Conservation (phyloP, 495 filamentous ascomycete genomes). For the Penicillium manginii region DNA sequence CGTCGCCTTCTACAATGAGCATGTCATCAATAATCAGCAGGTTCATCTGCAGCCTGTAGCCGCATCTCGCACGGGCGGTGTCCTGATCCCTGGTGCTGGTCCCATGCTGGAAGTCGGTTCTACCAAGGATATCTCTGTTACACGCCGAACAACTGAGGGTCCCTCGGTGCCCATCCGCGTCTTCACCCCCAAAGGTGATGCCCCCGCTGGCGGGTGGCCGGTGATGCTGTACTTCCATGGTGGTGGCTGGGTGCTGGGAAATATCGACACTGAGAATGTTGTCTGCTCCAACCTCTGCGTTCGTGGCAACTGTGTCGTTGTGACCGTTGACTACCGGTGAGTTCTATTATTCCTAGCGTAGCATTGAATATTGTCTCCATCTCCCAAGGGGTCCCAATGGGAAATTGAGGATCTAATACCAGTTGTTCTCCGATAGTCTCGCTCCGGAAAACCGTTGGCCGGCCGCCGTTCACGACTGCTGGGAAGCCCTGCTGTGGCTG, state of each 20-base stretch:
- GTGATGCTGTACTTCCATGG: conserved; percentile 62
- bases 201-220: conserved; percentile 54
- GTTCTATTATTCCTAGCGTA: background rate
- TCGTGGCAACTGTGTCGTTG: conserved; percentile 53
- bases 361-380: too few relatives aligned
- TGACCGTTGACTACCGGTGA: conserved; percentile 61
- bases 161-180: conserved; percentile 49
- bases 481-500: conserved; percentile 61
- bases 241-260: conserved; percentile 62
- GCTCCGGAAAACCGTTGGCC: conserved; percentile 61
- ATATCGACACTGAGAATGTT: conserved; percentile 61
- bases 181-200: conserved; percentile 51
- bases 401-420: background rate
- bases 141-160: conserved; percentile 49
- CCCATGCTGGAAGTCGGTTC: conserved; percentile 54
- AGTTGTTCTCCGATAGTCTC: conserved; percentile 26
- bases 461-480: conserved; percentile 59
- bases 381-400: background rate
- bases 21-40: conserved; percentile 54
- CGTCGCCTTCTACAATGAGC: conserved; percentile 56
- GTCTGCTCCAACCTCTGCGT: conserved; percentile 59
- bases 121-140: conserved; percentile 50
- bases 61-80: conserved; percentile 54
- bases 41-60: conserved; percentile 57
- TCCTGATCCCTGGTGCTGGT: conserved; percentile 58